Percentiles rank a stretch among this genome's conserved stretches.
Conservation (phyloP, 441 rosid species). For the Populus hybrid region DNA sequence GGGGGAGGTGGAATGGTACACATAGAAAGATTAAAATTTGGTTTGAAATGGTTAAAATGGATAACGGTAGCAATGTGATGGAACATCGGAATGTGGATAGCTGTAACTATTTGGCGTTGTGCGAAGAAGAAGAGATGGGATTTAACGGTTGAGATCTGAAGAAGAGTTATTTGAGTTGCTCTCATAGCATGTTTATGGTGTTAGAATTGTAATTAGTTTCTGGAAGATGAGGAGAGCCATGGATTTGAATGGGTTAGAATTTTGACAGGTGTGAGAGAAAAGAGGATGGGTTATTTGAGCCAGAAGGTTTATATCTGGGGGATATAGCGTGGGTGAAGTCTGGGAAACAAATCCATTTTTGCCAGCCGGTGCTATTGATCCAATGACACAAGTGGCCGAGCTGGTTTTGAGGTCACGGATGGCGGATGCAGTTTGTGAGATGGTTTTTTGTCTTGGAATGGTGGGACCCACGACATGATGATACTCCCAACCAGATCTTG, state of each 20-base stretch:
- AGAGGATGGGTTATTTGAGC: constrained; percentile 78
- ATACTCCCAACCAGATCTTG: constrained; percentile 24
- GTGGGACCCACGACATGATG: constrained; percentile 21
- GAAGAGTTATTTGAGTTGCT: constrained; percentile 54
- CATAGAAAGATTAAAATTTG: constrained; percentile 33
- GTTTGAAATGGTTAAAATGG: constrained; percentile 32
- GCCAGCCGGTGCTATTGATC: constrained; percentile 94
- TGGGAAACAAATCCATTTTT: constrained; percentile 68
- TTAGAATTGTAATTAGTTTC: constrained; percentile 35
- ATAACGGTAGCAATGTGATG: constrained; percentile 23
- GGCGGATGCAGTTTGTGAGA: constrained; percentile 91
- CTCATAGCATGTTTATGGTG: constrained; percentile 43
- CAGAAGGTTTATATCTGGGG: constrained; percentile 87
- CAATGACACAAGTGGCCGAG: constrained; percentile 92
- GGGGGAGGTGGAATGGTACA: constrained; percentile 28
- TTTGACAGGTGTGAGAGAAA: constrained; percentile 30
- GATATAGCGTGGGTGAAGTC: constrained; percentile 95
- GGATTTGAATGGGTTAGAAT: constrained; percentile 17
- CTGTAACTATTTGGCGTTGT: constrained; percentile 39
- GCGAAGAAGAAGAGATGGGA: constrained; percentile 42
- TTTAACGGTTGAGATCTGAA: constrained; percentile 24
- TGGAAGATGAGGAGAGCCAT: constrained; percentile 40
- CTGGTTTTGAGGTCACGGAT: constrained; percentile 88
- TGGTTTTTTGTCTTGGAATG: constrained; percentile 74
- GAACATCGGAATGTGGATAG: constrained; percentile 27